phyloP scores from a whole-genome alignment of 768 basidiomycete genomes.

The Boletus edulis region DNA sequence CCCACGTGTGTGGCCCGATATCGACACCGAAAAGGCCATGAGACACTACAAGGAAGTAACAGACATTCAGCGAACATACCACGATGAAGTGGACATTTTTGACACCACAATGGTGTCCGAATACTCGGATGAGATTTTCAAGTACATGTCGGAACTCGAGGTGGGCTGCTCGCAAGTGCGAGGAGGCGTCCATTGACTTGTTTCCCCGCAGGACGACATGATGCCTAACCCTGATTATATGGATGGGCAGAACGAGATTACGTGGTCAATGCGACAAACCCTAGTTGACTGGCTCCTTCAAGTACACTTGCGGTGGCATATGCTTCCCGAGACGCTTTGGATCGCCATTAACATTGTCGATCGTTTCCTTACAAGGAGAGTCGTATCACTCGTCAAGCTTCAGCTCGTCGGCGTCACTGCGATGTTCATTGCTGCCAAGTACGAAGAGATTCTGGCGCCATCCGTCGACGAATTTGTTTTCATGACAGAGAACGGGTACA shows the following conservation, averaged over 20 bases:
- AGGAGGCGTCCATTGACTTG: conserved; percentile 18
- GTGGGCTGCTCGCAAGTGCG: conserved; percentile 40
- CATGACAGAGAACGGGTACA: conserved; percentile 96
- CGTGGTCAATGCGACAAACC: conserved; percentile 93
- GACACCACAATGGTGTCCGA: conserved; percentile 95
- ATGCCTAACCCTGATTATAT: conserved; percentile 96
- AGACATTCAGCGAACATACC: conserved; percentile 57
- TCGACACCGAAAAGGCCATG: conserved; percentile 57
- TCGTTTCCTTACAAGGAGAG: conserved; percentile 85
- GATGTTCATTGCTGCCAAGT: conserved; percentile 99
- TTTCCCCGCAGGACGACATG: conserved; percentile 57
- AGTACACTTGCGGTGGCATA: conserved; percentile 96
- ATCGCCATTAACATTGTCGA: conserved; percentile 97
- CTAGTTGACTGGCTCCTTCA: conserved; percentile 98
- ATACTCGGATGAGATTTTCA: conserved; percentile 97
- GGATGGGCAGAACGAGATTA: conserved; percentile 88
- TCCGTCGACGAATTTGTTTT: conserved; percentile 97
- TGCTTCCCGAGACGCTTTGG: conserved; percentile 99
- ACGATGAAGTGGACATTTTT: conserved; percentile 70
- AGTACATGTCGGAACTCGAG: conserved; percentile 94
- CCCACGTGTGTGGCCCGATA: conserved; percentile 70
- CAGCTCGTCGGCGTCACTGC: conserved; percentile 98
- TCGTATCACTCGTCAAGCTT: conserved; percentile 85
- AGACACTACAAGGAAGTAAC: conserved; percentile 62
- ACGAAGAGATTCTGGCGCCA: conserved; percentile 98